These are phyloP conservation scores for Fusarium aywerte DNA, from an alignment of 2,329 filamentous ascomycete genomes.

Conservation along the genomic window DNA sequence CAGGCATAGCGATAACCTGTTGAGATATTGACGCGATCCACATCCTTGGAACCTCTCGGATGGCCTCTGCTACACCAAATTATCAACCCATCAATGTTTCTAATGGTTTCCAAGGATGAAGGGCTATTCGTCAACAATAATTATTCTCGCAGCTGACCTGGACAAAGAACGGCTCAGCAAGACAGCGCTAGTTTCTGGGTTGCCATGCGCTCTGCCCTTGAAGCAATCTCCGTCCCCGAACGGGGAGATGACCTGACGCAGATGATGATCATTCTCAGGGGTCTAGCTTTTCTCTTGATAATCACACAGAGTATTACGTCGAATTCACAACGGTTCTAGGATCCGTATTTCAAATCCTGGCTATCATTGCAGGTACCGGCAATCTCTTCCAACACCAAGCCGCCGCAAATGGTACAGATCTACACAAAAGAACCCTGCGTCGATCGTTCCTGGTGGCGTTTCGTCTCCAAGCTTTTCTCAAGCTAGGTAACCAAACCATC, in stretches of 20 bases:
- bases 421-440: constrained; percentile 42
- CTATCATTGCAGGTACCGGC: constrained; percentile 25
- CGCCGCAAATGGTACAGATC: constrained; percentile 44
- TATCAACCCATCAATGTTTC: not conserved
- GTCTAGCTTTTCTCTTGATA: not conserved
- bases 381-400: constrained; percentile 29
- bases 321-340: constrained; percentile 10
- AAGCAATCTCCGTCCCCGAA: constrained; percentile 26
- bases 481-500: constrained; percentile 13
- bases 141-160: constrained; percentile 4
- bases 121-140: not conserved
- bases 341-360: constrained; percentile 13
- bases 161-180: not conserved
- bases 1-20: constrained; percentile 1
- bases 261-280: constrained; percentile 5
- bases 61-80: not conserved
- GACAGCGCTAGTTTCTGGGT: constrained; percentile 17
- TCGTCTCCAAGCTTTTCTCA: constrained; percentile 29
- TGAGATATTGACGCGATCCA: constrained; percentile 28
- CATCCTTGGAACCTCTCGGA: constrained; percentile 28
- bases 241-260: constrained; percentile 15
- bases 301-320: constrained; percentile 7
- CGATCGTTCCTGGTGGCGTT: constrained; percentile 46
- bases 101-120: not conserved
- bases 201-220: constrained; percentile 9